Evolutionary conservation across 2,329 filamentous ascomycete genomes (phyloP).

Genomic region (Paraphoma sp.): DNA sequence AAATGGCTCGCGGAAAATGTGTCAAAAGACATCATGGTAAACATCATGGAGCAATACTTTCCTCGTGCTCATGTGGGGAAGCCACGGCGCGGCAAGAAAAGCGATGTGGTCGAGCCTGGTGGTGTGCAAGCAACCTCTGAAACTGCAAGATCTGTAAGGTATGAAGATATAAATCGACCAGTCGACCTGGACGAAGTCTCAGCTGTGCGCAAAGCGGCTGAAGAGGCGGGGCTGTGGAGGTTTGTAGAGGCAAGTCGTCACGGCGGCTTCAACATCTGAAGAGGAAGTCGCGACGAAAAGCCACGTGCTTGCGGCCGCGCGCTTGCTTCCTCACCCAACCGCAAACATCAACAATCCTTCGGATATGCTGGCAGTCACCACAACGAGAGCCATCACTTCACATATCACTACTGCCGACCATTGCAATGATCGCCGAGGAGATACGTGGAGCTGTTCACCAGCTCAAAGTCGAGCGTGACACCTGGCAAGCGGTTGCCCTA

Average conservation of each 20-base stretch:
- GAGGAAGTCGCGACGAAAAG: background rate
- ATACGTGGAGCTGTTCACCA: conserved; percentile 23
- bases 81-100: conserved; percentile 51
- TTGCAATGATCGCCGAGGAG: conserved; percentile 11
- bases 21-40: conserved; percentile 77
- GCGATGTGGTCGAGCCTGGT: conserved; percentile 40
- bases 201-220: conserved; percentile 70
- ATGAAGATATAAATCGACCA: conserved; percentile 79
- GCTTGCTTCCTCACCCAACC: background rate
- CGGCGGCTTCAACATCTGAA: conserved; percentile 61
- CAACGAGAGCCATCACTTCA: background rate
- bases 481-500: conserved; percentile 34
- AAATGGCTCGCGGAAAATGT: conserved; percentile 76
- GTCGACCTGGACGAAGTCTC: conserved; percentile 70
- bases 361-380: too few species aligned
- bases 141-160: conserved; percentile 62
- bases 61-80: conserved; percentile 84
- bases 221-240: conserved; percentile 76
- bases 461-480: conserved; percentile 39
- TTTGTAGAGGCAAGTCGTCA: conserved; percentile 72
- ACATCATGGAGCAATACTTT: conserved; percentile 90
- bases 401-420: conserved; percentile 19
- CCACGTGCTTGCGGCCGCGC: background rate
- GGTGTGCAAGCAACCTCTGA: conserved; percentile 27
- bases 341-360: background rate